Percentiles rank a stretch among this genome's conserved stretches.
Conservation (phyloP, 2,329 filamentous ascomycete species). For the Colletotrichum sp. region DNA sequence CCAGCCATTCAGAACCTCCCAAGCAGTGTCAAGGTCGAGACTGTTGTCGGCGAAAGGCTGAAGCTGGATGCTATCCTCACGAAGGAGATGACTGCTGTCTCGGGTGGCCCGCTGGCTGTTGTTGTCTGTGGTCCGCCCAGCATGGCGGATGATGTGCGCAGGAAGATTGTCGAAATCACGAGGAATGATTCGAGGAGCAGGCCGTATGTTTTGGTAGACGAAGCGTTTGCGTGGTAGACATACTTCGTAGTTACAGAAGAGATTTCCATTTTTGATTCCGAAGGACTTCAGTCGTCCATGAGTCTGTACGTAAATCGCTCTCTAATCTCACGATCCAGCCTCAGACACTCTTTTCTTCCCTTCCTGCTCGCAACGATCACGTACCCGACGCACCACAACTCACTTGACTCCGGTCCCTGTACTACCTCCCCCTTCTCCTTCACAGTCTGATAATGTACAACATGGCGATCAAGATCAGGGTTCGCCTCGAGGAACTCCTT, state of each 20-base stretch:
- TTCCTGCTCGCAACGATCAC: slow-evolving; percentile 1
- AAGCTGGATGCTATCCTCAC: not conserved
- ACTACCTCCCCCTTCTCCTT: slow-evolving; percentile 12
- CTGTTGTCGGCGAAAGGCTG: slow-evolving; percentile 1
- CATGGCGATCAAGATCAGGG: slow-evolving; percentile 1
- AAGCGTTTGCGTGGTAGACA: slow-evolving; percentile 12
- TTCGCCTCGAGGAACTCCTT: not conserved
- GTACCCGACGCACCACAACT: slow-evolving; percentile 22
- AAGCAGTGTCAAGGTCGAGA: not conserved
- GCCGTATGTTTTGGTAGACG: slow-evolving; percentile 21
- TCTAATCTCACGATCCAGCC: not conserved
- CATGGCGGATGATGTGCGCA: slow-evolving; percentile 23
- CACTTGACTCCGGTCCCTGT: slow-evolving; percentile 17
- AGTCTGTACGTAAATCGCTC: slow-evolving; percentile 11
- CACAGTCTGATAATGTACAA: slow-evolving; percentile 20
- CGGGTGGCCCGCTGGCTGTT: slow-evolving; percentile 6
- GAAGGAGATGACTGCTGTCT: not conserved
- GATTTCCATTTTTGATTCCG: no score
- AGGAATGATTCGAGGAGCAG: not conserved
- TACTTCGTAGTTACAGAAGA: no score
- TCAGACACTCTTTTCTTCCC: slow-evolving; percentile 10
- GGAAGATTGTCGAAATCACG: slow-evolving; percentile 11
- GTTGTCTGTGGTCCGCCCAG: slow-evolving; percentile 21
- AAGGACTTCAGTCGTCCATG: not conserved
- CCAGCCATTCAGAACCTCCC: not conserved